Conservation (phyloP, 2,329 filamentous ascomycete genomes). For the Macrophomina pseudophaseolina region DNA sequence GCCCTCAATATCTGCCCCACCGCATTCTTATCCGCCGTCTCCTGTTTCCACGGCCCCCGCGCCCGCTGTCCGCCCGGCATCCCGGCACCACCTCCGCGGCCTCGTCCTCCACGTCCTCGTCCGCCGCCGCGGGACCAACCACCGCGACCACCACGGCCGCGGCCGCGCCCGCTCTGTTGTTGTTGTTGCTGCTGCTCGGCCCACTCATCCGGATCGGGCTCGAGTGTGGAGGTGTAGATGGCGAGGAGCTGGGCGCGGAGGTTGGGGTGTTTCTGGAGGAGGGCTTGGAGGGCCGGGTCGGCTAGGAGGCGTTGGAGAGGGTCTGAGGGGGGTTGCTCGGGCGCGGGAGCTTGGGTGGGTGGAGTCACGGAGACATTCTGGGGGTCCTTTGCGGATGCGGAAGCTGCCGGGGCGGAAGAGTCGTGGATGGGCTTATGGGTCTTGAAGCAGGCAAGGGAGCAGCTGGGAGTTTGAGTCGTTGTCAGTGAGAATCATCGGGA, state of each 20-base stretch:
- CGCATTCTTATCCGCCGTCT: constrained; percentile 2
- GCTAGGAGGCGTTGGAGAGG: background rate
- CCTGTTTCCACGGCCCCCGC: constrained; percentile 23
- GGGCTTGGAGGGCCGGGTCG: background rate
- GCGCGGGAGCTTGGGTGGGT: background rate
- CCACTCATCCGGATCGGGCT: constrained; percentile 6
- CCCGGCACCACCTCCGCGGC: background rate
- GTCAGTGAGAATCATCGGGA: background rate
- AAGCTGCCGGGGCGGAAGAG: background rate
- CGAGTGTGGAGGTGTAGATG: constrained; percentile 22
- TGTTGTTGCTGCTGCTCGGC: background rate
- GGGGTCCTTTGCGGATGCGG: background rate
- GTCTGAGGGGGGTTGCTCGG: background rate
- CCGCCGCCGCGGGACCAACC: constrained; percentile 1
- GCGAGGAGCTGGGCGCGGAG: constrained; percentile 14
- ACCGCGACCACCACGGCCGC: background rate
- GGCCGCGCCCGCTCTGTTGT: background rate
- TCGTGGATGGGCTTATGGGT: constrained; percentile 22
- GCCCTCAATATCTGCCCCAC: constrained; percentile 9
- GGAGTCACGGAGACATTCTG: background rate
- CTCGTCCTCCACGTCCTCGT: background rate
- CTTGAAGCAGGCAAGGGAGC: constrained; percentile 25
- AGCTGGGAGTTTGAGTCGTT: background rate
- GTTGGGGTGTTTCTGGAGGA: constrained; percentile 9
- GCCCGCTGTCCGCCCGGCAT: background rate